phyloP scores from a whole-genome alignment of 257 asterid genomes.

The Linaria vulgaris region DNA sequence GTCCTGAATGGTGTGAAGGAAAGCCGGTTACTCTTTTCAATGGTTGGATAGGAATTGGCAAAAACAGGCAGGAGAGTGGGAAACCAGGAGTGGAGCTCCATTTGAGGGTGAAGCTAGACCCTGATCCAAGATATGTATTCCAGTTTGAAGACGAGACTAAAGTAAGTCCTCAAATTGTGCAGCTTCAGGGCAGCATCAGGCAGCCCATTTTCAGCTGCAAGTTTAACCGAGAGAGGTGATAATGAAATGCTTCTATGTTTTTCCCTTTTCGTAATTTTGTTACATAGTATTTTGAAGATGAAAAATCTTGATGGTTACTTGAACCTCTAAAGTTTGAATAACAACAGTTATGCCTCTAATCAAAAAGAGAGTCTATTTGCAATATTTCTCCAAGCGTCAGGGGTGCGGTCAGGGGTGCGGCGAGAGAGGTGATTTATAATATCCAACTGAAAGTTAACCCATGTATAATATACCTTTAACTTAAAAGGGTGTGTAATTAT shows the following conservation, averaged over 20 bases:
- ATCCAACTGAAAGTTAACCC: too few species aligned
- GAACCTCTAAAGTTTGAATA: too few species aligned
- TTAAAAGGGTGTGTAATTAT: too few species aligned
- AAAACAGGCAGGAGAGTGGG: conserved; percentile 62
- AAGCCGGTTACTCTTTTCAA: conserved; percentile 70
- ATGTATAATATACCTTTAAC: too few species aligned
- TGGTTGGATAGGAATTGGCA: conserved; percentile 94
- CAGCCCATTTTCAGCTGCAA: conserved; percentile 98
- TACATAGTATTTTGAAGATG: not conserved
- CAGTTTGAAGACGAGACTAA: conserved; percentile 87
- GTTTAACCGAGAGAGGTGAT: conserved; percentile 89
- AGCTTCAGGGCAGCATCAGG: conserved; percentile 76
- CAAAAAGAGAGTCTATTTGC: too few species aligned
- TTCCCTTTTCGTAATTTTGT: conserved; percentile 3
- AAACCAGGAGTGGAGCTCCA: conserved; percentile 84
- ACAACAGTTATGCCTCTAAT: too few species aligned
- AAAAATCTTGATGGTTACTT: too few species aligned
- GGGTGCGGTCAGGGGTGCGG: too few species aligned
- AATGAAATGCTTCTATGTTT: not conserved
- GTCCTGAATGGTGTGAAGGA: conserved; percentile 93
- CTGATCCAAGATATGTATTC: conserved; percentile 93
- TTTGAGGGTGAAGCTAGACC: conserved; percentile 80
- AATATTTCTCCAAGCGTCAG: too few species aligned
- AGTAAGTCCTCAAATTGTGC: conserved; percentile 83
- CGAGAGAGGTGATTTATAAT: too few species aligned